Base-by-base conservation (phyloP, 768 basidiomycete genomes). In the Naganishia onofrii region DNA sequence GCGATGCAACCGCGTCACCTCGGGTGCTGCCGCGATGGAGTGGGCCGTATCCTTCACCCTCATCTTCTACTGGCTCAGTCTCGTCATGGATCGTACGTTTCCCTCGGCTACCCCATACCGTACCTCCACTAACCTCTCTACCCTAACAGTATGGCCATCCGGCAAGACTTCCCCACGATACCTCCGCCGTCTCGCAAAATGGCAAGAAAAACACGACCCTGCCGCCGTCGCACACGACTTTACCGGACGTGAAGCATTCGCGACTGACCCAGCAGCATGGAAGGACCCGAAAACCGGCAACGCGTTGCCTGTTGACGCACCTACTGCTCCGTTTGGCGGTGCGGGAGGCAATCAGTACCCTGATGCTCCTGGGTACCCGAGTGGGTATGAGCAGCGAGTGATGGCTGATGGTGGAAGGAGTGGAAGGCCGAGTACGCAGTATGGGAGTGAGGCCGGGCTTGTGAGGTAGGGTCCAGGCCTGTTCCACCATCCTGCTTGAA, bases 51-150 rank as follows among this genome's bases (percentile, higher is more conserved):
- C 81, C 2, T 79, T 80, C 74, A 72, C 77, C 66, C 71, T 81
- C 9, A 69, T 70, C 66, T 78, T 77, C 66, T 82, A 83, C 77
- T 79, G 82, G 64, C 54, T 76, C 38, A 81, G 81, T 10, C 75
- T 83, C 67, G 74, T 75, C 46, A 75, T 80, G 63, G 83, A 83
- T 70, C 75, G 82, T 83, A 81, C 17, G 78, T 81, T 9, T 1
- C 69, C 70, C 23, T 26, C 38, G n/a, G n/a, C 3, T 36, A 46
- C 17, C 34, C 7, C 9, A 10, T 17, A 15, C 7, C 42, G 13
- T 2, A 8, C 1, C 29, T 17, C 29, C 15, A 19, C 15, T n/a
- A 17, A 31, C 38, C 46, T n/a, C 9, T 15, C 48, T n/a, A 7
- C 5, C 6, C 44, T 34, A 13, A 3, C 28, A 68, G 67, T 69